Base-by-base conservation (phyloP, 257 asterid species). In the Paraleonurus japonicus region DNA sequence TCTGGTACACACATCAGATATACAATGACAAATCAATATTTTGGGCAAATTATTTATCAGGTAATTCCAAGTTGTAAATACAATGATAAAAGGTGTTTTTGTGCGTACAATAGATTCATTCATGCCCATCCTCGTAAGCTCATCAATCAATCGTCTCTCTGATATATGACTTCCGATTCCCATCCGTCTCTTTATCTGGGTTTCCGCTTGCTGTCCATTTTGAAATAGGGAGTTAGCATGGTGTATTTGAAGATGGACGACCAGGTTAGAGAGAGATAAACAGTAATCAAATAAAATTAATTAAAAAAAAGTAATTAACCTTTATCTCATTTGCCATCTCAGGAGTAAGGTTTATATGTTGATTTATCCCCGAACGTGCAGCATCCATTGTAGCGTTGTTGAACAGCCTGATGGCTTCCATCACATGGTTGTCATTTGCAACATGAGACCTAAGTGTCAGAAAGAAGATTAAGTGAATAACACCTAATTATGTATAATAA, bases 151-250 rank as follows among this genome's bases (percentile, higher is more conserved):
- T 23, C 97, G 84, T 72, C 98, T 84, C 85, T 92, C 97, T 41
- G 99, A 92, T 74, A 95, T 80, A 61, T 86, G 92, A 78, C 96
- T 89, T 59, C 98, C 99, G 0, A 95, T 95, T 69, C 97, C 99
- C 95, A 95, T 88, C 76, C 98, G 87, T 82, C 99, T 87, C 86
- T 88, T 95, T 70, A 92, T 95, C 79, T 92, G 99, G 61, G 83
- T 81, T 81, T 95, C 98, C 0, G 95, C 96, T 84, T 88, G 99
- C 96, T 94, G 90, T 77, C 15, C 75, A 76, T 61, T 39, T 55
- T 22, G 30, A 27, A 51, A 53, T 59, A 47, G 27, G 2, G 24
- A 20, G 66, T 63, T 20, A 79, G 70, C 59, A 48, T 15, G 45
- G 41, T 22, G 20, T 13, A 71, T 30, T 35, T 27, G 4, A 43